A percentile compares a stretch with the other conserved stretches of the same genome.
Evolutionary conservation across 176 grass and related monocot genomes (phyloP).

Genomic region (Alloteropsis semialata): DNA sequence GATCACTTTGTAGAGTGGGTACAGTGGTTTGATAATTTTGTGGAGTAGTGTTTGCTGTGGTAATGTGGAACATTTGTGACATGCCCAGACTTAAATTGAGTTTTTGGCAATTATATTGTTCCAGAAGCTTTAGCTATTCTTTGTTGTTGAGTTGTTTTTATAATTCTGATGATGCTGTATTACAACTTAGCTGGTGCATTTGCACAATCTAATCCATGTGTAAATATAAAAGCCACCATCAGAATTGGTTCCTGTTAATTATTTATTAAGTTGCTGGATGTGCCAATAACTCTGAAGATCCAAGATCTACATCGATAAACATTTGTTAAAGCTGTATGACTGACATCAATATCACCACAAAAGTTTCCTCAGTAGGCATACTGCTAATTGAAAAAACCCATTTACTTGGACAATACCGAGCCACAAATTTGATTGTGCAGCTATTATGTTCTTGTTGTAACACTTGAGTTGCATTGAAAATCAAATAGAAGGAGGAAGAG

Average conservation of each 20-base stretch:
- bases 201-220: background rate
- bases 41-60: background rate
- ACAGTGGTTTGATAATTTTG: background rate
- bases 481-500: slow-evolving; percentile 55
- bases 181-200: background rate
- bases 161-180: background rate
- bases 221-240: background rate
- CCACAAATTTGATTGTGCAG: background rate
- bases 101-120: background rate
- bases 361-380: background rate
- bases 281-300: background rate
- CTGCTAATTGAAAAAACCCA: background rate
- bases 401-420: background rate
- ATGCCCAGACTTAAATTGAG: background rate
- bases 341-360: background rate
- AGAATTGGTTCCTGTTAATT: background rate
- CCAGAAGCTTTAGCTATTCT: background rate
- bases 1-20: background rate
- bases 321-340: background rate
- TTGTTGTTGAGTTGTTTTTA: background rate
- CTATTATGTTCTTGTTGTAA: slow-evolving; percentile 5
- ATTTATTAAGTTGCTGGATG: background rate
- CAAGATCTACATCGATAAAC: background rate
- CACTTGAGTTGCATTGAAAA: slow-evolving; percentile 25
- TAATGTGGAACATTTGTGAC: background rate